phyloP scores from a whole-genome alignment of 2,329 filamentous ascomycete genomes.

The Penicillium palitans region DNA sequence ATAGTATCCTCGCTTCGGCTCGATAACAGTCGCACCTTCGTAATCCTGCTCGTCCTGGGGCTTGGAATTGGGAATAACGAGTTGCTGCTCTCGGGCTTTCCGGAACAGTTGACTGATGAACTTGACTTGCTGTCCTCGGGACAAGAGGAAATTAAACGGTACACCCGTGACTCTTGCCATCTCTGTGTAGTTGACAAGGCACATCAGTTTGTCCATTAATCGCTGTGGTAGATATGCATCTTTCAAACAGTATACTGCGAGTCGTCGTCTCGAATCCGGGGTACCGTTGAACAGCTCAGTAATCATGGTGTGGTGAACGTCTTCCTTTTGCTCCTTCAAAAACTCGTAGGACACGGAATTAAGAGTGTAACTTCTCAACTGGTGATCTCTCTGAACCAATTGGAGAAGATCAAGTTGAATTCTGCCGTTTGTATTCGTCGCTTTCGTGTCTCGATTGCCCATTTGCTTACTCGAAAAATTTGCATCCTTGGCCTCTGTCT shows the following conservation, averaged over 20 bases:
- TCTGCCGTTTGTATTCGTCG: conserved; percentile 91
- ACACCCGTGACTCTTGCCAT: conserved; percentile 99
- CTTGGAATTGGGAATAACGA: conserved; percentile 87
- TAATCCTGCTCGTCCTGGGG: conserved; percentile 83
- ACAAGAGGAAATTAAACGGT: conserved; percentile 90
- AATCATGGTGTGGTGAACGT: conserved; percentile 99
- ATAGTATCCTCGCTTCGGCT: conserved; percentile 90
- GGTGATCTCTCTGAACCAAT: conserved; percentile 89
- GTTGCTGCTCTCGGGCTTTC: conserved; percentile 87
- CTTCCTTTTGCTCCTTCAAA: conserved; percentile 94
- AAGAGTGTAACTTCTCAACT: conserved; percentile 92
- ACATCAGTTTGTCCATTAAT: conserved; percentile 95
- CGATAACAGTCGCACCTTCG: conserved; percentile 96
- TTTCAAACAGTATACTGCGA: conserved; percentile 95
- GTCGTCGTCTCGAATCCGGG: conserved; percentile 81
- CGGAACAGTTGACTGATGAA: conserved; percentile 97
- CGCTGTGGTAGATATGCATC: conserved; percentile 94
- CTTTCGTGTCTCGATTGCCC: conserved; percentile 91
- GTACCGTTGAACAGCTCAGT: conserved; percentile 97
- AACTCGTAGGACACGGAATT: conserved; percentile 97
- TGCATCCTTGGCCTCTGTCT: conserved; percentile 71
- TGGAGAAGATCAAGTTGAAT: conserved; percentile 94
- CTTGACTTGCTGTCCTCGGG: conserved; percentile 93
- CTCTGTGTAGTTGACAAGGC: conserved; percentile 97
- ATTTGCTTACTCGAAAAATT: conserved; percentile 98